Conservation (phyloP, 2,329 filamentous ascomycete genomes). For the Ceratocystis colombiana region DNA sequence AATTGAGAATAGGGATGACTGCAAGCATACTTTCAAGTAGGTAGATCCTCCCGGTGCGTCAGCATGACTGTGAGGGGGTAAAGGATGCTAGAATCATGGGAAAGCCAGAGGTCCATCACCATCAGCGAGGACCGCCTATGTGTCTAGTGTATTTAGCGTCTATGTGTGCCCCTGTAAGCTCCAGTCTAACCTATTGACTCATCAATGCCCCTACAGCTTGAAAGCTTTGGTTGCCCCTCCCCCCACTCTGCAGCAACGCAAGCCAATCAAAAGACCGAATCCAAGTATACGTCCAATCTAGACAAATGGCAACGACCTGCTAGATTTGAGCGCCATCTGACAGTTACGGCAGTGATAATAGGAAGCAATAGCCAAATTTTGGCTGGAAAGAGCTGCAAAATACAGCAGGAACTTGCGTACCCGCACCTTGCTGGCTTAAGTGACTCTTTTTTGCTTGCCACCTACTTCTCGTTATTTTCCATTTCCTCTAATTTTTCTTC, state of each 20-base stretch:
- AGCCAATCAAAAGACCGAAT: conserved; percentile 5
- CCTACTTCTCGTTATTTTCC: not conserved
- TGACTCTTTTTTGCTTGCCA: not conserved
- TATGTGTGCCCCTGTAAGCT: not conserved
- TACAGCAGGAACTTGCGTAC: not conserved
- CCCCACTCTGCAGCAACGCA: not conserved
- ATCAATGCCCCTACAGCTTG: not conserved
- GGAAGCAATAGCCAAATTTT: not conserved
- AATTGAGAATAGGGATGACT: conserved; percentile 1
- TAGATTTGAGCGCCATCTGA: not conserved
- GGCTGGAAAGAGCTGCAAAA: not conserved
- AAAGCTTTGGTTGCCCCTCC: not conserved
- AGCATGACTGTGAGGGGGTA: not conserved
- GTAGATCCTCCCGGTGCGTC: no score
- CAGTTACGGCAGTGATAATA: not conserved
- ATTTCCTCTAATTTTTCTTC: not conserved
- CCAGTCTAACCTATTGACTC: not conserved
- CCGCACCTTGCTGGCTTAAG: not conserved
- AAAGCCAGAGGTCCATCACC: no score
- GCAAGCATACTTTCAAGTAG: not conserved
- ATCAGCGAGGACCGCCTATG: not conserved
- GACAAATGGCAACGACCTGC: no score
- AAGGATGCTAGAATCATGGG: not conserved
- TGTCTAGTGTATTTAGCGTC: not conserved
- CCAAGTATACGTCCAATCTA: not conserved